A percentile compares a stretch with the other conserved stretches of the same genome.
Evolutionary conservation across 148 eudicot genomes (phyloP).

Genomic region (Simmondsia chinensis): DNA sequence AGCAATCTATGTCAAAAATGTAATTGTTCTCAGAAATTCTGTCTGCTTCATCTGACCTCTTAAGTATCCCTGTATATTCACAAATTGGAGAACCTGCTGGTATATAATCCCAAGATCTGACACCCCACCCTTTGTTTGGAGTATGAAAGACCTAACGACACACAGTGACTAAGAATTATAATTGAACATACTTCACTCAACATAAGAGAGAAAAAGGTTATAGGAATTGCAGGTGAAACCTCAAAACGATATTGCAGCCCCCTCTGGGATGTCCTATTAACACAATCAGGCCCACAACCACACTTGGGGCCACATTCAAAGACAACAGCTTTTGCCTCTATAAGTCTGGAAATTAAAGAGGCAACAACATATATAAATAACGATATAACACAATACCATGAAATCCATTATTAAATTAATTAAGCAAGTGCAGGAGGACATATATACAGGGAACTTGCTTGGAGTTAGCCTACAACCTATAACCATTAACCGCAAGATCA

Average conservation of each 20-base stretch:
- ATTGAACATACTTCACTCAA: background rate
- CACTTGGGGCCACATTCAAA: conserved; percentile 94
- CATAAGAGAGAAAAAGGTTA: too few species aligned
- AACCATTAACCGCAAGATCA: too few species aligned
- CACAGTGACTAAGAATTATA: background rate
- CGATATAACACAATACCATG: too few species aligned
- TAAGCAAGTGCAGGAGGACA: too few species aligned
- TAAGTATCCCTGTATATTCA: conserved; percentile 37
- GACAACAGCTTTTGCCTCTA: conserved; percentile 79
- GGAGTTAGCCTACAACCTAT: too few species aligned
- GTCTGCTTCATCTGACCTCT: conserved; percentile 40
- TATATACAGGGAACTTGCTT: too few species aligned
- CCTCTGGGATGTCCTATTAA: conserved; percentile 66
- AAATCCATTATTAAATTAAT: too few species aligned
- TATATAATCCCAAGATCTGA: conserved; percentile 41
- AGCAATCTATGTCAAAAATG: conserved; percentile 50
- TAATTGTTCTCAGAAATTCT: conserved; percentile 29
- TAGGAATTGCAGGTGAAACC: conserved; percentile 41
- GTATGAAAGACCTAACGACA: conserved; percentile 57
- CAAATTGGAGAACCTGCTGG: conserved; percentile 48
- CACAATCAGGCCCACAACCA: conserved; percentile 68
- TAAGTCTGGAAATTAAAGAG: conserved; percentile 35
- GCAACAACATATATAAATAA: too few species aligned
- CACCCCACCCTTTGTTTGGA: conserved; percentile 51
- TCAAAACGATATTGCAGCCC: conserved; percentile 67